Evolutionary conservation across 2,329 filamentous ascomycete genomes (phyloP).

Genomic region (Ophiostoma triangulosporum): DNA sequence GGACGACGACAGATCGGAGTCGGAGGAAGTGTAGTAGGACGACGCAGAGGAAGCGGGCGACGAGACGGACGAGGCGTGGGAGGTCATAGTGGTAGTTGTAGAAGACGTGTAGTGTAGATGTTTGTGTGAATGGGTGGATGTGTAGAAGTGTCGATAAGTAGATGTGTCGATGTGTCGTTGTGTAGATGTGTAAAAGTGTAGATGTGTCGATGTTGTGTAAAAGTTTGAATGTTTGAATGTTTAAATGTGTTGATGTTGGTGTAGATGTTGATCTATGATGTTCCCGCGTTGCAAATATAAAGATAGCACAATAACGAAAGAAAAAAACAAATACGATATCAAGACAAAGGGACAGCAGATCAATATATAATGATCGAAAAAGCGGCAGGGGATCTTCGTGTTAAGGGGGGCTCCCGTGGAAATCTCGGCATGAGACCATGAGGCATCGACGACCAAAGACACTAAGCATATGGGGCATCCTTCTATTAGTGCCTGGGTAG

Average conservation of each 20-base stretch:
- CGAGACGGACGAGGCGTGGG: constrained; percentile 16
- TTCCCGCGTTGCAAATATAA: no score
- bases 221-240: no score
- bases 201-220: no score
- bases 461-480: neutral
- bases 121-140: no score
- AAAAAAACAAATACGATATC: neutral
- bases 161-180: neutral
- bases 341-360: neutral
- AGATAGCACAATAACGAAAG: neutral
- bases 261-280: no score
- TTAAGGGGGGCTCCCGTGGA: neutral
- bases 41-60: constrained; percentile 25
- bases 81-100: neutral
- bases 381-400: neutral
- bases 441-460: neutral
- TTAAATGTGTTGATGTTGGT: no score
- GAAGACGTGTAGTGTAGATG: neutral
- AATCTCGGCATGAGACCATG: neutral
- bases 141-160: neutral
- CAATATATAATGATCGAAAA: neutral
- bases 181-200: neutral
- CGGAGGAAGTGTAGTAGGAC: constrained; percentile 22
- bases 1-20: constrained; percentile 28
- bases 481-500: no score